phyloP scores from a whole-genome alignment of 2,329 filamentous ascomycete species.

The Aspergillus latus region DNA sequence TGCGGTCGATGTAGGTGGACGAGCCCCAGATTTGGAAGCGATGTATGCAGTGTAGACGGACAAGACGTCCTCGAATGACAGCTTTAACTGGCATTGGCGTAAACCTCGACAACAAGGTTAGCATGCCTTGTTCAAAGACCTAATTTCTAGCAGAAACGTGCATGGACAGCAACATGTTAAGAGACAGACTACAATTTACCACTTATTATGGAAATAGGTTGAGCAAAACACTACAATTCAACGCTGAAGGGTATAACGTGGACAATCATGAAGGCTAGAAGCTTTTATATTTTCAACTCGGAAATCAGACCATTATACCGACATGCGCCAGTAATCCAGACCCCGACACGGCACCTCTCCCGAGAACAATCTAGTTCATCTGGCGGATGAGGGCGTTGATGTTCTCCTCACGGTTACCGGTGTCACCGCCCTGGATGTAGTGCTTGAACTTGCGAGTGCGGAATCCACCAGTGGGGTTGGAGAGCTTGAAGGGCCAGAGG shows the following conservation, averaged over 20 bases:
- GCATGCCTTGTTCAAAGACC: no score
- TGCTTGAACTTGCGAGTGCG: conserved; percentile 97
- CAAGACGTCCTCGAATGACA: no score
- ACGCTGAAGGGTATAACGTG: conserved; percentile 12
- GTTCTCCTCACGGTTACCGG: conserved; percentile 97
- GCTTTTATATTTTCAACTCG: conserved; percentile 33
- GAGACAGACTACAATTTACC: no score
- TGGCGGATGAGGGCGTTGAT: conserved; percentile 95
- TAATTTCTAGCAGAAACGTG: no score
- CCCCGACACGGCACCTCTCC: conserved; percentile 24
- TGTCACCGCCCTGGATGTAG: conserved; percentile 97
- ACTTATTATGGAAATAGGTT: background rate
- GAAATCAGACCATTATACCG: conserved; percentile 18
- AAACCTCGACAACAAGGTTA: no score
- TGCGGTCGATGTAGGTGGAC: no score
- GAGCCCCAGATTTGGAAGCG: no score
- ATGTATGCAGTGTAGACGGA: no score
- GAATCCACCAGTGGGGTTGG: conserved; percentile 97
- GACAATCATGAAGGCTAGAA: conserved; percentile 33
- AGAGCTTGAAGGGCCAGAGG: conserved; percentile 99
- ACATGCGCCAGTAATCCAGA: conserved; percentile 27
- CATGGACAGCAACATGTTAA: no score
- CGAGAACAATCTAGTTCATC: conserved; percentile 76
- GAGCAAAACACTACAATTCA: conserved; percentile 7
- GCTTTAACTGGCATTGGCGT: no score